Evolutionary conservation across 768 basidiomycete genomes (phyloP).

Genomic region (Rhizopogon sp.): DNA sequence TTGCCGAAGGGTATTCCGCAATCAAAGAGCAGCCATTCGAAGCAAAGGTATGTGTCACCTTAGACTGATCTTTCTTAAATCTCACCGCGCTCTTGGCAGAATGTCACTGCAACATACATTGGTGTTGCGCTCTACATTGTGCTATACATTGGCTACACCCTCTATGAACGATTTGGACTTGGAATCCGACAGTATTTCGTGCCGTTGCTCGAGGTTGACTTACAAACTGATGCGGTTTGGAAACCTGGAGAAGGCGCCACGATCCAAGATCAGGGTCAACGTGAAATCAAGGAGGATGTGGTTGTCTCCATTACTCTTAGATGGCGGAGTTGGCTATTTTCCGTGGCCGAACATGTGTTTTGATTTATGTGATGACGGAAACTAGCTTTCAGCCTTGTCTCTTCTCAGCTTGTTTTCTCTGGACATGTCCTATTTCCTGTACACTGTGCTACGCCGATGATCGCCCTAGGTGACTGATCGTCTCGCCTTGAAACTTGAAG

Average conservation of each 20-base stretch:
- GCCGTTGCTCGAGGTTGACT: constrained; percentile 39
- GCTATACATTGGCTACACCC: constrained; percentile 39
- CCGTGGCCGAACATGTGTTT: constrained; percentile 60
- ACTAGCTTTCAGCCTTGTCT: too few species aligned
- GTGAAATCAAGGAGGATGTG: constrained; percentile 4
- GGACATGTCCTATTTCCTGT: too few species aligned
- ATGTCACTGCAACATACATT: constrained; percentile 52
- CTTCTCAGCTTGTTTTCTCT: too few species aligned
- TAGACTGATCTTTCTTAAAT: not conserved
- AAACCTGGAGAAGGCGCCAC: constrained; percentile 35
- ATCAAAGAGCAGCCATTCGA: constrained; percentile 40
- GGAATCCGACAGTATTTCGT: constrained; percentile 32
- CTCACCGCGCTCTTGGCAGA: constrained; percentile 24
- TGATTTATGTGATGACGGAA: constrained; percentile 27
- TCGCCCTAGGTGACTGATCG: too few species aligned
- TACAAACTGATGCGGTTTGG: constrained; percentile 55
- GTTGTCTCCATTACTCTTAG: constrained; percentile 1
- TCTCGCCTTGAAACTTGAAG: too few species aligned
- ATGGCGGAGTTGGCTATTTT: constrained; percentile 6
- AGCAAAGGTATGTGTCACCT: constrained; percentile 28
- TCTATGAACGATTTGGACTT: constrained; percentile 33
- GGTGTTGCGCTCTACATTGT: constrained; percentile 43
- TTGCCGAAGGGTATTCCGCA: constrained; percentile 50
- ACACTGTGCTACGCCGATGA: too few species aligned
- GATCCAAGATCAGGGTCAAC: constrained; percentile 29